Evolutionary conservation across 805 yeast genomes (phyloP).

Genomic region (Candida pini): DNA sequence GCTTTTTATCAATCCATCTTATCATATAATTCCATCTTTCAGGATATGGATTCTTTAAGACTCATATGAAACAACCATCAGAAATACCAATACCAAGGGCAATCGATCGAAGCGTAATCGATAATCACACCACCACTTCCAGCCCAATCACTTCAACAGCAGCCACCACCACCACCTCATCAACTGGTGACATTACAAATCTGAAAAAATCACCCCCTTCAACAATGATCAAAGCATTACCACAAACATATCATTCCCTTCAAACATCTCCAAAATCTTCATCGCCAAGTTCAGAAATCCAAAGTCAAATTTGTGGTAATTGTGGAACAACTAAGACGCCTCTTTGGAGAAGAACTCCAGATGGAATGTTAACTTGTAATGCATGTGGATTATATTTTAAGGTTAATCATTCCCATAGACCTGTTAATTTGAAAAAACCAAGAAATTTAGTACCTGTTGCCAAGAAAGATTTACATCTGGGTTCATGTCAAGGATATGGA

Average conservation of each 20-base stretch:
- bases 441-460: conserved; percentile 43
- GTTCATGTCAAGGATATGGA: conserved; percentile 71
- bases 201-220: neutral
- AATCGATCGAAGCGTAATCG: no score
- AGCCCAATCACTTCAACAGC: neutral
- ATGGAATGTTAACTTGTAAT: conserved; percentile 50
- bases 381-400: conserved; percentile 55
- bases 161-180: neutral
- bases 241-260: no score
- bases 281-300: neutral
- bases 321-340: conserved; percentile 55
- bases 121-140: neutral
- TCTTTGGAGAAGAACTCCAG: conserved; percentile 53
- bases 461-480: conserved; percentile 31
- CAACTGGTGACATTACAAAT: neutral
- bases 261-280: neutral
- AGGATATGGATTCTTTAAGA: no score
- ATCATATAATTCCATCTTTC: no score
- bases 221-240: no score
- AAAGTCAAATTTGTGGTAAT: conserved; percentile 40
- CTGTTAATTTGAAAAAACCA: conserved; percentile 57
- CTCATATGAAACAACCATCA: neutral
- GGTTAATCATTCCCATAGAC: conserved; percentile 58
- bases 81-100: no score
- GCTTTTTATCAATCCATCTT: no score